A percentile compares a stretch with the other conserved stretches of the same genome.
These are phyloP conservation scores for Aspergillus coremiiformis DNA, from an alignment of 495 filamentous ascomycete genomes.

Conservation along the genomic window DNA sequence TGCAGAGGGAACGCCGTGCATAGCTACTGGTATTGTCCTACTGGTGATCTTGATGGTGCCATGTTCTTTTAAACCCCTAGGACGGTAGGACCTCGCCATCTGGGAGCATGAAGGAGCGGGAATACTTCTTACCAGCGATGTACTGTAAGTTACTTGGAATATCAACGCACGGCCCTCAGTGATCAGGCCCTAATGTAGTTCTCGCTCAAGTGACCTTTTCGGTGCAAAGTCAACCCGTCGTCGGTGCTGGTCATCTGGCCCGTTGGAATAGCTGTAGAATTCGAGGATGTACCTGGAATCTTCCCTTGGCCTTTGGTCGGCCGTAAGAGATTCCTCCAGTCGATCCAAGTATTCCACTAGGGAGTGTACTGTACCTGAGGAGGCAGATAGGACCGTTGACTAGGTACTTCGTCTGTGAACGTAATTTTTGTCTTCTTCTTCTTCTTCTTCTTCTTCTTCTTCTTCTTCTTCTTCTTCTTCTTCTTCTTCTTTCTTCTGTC, in stretches of 20 bases:
- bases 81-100: too few relatives aligned
- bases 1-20: background rate
- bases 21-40: background rate
- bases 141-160: slow-evolving; percentile 7
- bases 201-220: slow-evolving; percentile 31
- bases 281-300: background rate
- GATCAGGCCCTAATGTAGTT: slow-evolving; percentile 24
- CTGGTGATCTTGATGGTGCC: background rate
- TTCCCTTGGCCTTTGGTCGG: background rate
- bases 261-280: background rate
- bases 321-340: background rate
- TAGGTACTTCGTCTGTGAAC: too few relatives aligned
- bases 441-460: background rate
- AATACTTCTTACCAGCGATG: background rate
- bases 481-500: background rate
- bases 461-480: background rate
- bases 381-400: slow-evolving; percentile 12
- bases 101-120: background rate
- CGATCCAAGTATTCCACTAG: background rate
- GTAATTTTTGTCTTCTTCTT: too few relatives aligned
- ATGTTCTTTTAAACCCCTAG: too few relatives aligned
- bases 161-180: slow-evolving; percentile 29
- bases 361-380: background rate
- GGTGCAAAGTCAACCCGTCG: slow-evolving; percentile 3
- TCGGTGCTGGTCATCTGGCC: slow-evolving; percentile 30